Base-by-base conservation (phyloP, 371 early-diverging fungal genomes). In the Mortierella sp. region DNA sequence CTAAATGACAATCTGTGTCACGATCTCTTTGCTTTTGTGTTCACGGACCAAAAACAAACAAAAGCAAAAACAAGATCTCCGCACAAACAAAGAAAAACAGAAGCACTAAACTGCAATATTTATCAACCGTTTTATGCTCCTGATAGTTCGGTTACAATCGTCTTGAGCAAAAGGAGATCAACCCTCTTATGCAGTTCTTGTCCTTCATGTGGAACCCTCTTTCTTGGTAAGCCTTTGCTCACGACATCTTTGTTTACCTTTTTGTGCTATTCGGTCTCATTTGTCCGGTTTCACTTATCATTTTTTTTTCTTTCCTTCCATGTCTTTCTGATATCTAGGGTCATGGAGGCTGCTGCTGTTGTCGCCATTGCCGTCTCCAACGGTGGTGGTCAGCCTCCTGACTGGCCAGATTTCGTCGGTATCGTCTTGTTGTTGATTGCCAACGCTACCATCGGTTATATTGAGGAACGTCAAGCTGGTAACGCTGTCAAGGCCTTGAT, bases 391-490 rank as follows among this genome's bases (percentile, higher is more conserved):
- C 62, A 76, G 68, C 85, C 93, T 9, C 92, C 92, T 28, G 93
- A 95, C 83, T 95, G 94, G 89, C 88, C 90, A 64, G 95, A 96
- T 84, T 93, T 96, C 71, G 93, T 91, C 51, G 95, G 94, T 87
- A 91, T 96, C 77, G 83, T 95, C 14, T 73, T 92, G 51, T 89
- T 96, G 52, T 84, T 96, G 78, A 72, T 96, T 64, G 90, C 89
- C 73, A 96, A 96, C 85, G 93, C 97, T 64, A 83, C 86, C 83
- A 95, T 96, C 71, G 97, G 97, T 72, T 96, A 87, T 86, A 80
- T 89, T 80, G 95, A 96, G 86, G 96, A 96, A 86, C 90, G 91
- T 71, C 89, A 91, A 63, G 93, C 93, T 52, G 92, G 92, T 79
- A 91, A 90, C 72, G 92, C 93, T 26, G 92, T 93, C 68, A 90